A percentile compares a stretch with the other conserved stretches of the same genome.
phyloP scores from a whole-genome alignment of 2,329 filamentous ascomycete genomes.

The Coniochaeta sp. region DNA sequence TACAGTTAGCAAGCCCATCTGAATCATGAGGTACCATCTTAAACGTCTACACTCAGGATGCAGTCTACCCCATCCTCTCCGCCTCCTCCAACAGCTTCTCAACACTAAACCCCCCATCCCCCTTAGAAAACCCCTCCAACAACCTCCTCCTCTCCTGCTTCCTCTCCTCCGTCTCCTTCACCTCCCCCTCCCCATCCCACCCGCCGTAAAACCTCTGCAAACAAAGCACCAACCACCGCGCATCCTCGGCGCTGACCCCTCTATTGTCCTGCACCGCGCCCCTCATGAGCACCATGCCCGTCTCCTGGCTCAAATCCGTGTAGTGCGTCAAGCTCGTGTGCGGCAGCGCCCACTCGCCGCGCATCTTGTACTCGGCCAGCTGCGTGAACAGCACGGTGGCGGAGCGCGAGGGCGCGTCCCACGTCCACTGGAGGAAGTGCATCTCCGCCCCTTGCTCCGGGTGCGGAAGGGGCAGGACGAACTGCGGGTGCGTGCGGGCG shows the following conservation, averaged over 20 bases:
- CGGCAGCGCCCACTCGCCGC: conserved; percentile 82
- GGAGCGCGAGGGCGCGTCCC: conserved; percentile 59
- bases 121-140: conserved; percentile 73
- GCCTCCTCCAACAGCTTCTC: conserved; percentile 84
- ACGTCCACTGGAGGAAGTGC: conserved; percentile 95
- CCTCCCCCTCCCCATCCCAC: conserved; percentile 39
- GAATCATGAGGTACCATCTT: conserved; percentile 20
- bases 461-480: conserved; percentile 81
- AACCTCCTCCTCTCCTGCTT: conserved; percentile 59
- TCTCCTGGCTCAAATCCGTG: conserved; percentile 65
- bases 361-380: conserved; percentile 84
- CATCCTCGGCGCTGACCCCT: conserved; percentile 73
- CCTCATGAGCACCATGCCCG: conserved; percentile 79
- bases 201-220: conserved; percentile 89
- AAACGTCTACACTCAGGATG: conserved; percentile 28
- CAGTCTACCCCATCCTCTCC: conserved; percentile 72
- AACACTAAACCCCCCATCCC: conserved; percentile 73
- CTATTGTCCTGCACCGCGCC: conserved; percentile 70
- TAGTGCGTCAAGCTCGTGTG: conserved; percentile 95
- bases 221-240: conserved; percentile 85
- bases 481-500: conserved; percentile 73
- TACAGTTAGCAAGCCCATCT: conserved; percentile 1
- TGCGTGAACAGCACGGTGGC: conserved; percentile 87
- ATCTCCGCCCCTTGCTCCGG: conserved; percentile 70
- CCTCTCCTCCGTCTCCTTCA: conserved; percentile 30